Conservation (phyloP, 2,329 filamentous ascomycete genomes). For the Orbilia ellipsospora region DNA sequence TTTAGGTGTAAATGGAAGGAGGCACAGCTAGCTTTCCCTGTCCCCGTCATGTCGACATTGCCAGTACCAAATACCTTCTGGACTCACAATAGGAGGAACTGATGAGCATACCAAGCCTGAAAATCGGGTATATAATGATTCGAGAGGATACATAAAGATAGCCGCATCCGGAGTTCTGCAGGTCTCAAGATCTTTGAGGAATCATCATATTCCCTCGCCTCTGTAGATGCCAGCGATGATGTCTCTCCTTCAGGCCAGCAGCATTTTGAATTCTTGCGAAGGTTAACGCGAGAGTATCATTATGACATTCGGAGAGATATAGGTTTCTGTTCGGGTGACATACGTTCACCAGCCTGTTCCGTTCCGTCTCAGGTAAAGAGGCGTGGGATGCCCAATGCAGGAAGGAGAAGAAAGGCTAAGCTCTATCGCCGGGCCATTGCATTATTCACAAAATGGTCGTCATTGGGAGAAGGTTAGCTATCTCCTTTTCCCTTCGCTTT, state of each 20-base stretch:
- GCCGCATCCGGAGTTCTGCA: slow-evolving; percentile 30
- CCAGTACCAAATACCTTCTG: slow-evolving; percentile 9
- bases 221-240: slow-evolving; percentile 1
- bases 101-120: slow-evolving; percentile 40
- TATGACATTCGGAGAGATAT: not conserved
- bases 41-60: slow-evolving; percentile 12
- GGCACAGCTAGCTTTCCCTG: slow-evolving; percentile 19
- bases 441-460: slow-evolving; percentile 24
- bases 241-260: not conserved
- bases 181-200: slow-evolving; percentile 1
- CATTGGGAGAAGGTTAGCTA: slow-evolving; percentile 23
- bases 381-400: slow-evolving; percentile 49
- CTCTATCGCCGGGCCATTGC: slow-evolving; percentile 11
- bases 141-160: slow-evolving; percentile 11
- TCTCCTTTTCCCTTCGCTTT: slow-evolving; percentile 28
- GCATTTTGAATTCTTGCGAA: too few species aligned
- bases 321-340: not conserved
- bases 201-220: not conserved
- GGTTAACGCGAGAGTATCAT: too few species aligned
- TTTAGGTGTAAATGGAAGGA: slow-evolving; percentile 38
- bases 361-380: slow-evolving; percentile 45
- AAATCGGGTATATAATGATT: slow-evolving; percentile 20
- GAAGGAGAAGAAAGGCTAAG: slow-evolving; percentile 35
- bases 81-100: slow-evolving; percentile 22
- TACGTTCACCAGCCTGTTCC: slow-evolving; percentile 39